A percentile compares a stretch with the other conserved stretches of the same genome.
phyloP scores from a whole-genome alignment of 2,329 filamentous ascomycete species.

The Fusarium cicatricum region DNA sequence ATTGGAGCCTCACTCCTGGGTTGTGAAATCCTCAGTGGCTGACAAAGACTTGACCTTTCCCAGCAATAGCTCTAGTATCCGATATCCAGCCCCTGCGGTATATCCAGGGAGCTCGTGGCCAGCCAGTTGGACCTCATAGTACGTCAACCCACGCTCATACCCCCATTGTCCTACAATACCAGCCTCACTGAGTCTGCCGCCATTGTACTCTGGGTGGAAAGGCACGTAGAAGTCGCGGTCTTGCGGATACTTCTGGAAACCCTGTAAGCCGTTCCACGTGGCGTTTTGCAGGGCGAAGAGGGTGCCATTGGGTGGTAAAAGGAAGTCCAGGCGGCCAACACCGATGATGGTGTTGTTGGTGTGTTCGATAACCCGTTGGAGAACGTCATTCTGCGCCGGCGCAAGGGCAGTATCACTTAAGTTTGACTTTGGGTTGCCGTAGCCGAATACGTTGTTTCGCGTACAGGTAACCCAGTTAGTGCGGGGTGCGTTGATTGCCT shows the following conservation, averaged over 20 bases:
- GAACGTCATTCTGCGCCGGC: slow-evolving; percentile 32
- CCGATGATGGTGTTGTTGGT: slow-evolving; percentile 47
- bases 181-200: slow-evolving; percentile 61
- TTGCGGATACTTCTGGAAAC: slow-evolving; percentile 63
- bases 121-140: slow-evolving; percentile 67
- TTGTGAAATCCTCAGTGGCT: slow-evolving; percentile 33
- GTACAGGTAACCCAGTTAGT: slow-evolving; percentile 41
- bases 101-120: slow-evolving; percentile 61
- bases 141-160: slow-evolving; percentile 80
- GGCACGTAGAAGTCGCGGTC: slow-evolving; percentile 73
- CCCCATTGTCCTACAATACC: slow-evolving; percentile 75
- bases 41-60: slow-evolving; percentile 38
- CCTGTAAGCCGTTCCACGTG: slow-evolving; percentile 76
- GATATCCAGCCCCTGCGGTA: slow-evolving; percentile 40
- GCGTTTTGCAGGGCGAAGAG: slow-evolving; percentile 80
- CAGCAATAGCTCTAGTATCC: slow-evolving; percentile 41
- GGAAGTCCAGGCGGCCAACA: slow-evolving; percentile 60
- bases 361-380: slow-evolving; percentile 43
- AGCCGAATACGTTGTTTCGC: slow-evolving; percentile 37
- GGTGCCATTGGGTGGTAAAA: slow-evolving; percentile 74
- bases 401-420: slow-evolving; percentile 27
- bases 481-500: slow-evolving; percentile 70
- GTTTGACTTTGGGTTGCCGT: slow-evolving; percentile 29
- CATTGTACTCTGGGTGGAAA: slow-evolving; percentile 56
- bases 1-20: slow-evolving; percentile 34